Conservation (phyloP, 2,329 filamentous ascomycete genomes). For the Penicillium frequentans region DNA sequence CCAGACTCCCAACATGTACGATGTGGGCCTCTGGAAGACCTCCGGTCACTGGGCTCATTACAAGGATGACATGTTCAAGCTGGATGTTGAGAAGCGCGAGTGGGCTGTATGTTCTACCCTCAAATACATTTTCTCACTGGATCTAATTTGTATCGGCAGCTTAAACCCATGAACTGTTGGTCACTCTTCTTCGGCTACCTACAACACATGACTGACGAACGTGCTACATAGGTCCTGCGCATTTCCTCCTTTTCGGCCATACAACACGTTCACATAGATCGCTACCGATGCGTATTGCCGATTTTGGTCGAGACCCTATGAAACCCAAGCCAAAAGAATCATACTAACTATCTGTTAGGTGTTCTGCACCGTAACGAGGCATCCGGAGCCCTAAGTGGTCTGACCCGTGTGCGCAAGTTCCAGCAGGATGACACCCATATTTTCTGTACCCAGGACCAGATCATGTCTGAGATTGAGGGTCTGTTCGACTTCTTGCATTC, state of each 20-base stretch:
- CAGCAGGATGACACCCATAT: slow-evolving; percentile 81
- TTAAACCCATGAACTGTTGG: slow-evolving; percentile 99
- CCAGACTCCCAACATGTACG: slow-evolving; percentile 95
- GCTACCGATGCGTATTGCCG: too few relatives aligned
- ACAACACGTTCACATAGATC: too few relatives aligned
- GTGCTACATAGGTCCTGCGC: too few relatives aligned
- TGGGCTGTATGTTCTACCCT: slow-evolving; percentile 53
- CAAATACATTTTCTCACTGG: too few relatives aligned
- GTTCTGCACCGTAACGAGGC: slow-evolving; percentile 94
- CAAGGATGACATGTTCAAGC: slow-evolving; percentile 93
- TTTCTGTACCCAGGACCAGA: slow-evolving; percentile 73
- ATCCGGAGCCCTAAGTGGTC: slow-evolving; percentile 83
- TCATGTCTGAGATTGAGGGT: slow-evolving; percentile 71
- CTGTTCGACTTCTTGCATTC: slow-evolving; percentile 83
- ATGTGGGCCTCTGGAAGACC: slow-evolving; percentile 87
- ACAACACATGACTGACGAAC: too few relatives aligned
- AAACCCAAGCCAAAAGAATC: too few relatives aligned
- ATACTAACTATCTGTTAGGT: slow-evolving; percentile 59
- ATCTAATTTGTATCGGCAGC: slow-evolving; percentile 13
- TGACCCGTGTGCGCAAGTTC: slow-evolving; percentile 79
- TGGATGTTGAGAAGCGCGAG: slow-evolving; percentile 76
- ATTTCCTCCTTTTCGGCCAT: too few relatives aligned
- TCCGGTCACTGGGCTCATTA: slow-evolving; percentile 89
- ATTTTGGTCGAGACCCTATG: too few relatives aligned
- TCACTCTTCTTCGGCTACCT: slow-evolving; percentile 54